A percentile compares a stretch with the other conserved stretches of the same genome.
Conservation (phyloP, 768 basidiomycete genomes). For the Leccinum aurantiacum region DNA sequence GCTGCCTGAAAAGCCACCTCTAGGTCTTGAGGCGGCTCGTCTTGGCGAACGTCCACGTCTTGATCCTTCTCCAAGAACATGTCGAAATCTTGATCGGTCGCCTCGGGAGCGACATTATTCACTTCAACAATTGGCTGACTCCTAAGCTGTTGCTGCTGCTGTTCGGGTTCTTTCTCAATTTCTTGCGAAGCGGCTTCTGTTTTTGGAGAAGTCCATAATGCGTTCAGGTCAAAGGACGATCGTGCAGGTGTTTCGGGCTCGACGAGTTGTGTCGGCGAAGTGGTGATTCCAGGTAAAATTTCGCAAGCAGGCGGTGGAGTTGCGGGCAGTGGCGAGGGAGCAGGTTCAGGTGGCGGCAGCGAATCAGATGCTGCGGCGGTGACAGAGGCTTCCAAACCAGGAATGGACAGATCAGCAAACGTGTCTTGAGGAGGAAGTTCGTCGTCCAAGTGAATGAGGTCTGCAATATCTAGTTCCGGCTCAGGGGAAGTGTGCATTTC, state of each 20-base stretch:
- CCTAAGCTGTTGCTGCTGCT: constrained; percentile 34
- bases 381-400: constrained; percentile 17
- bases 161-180: constrained; percentile 25
- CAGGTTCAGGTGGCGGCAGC: constrained; percentile 16
- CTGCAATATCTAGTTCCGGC: constrained; percentile 69
- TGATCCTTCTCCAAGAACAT: constrained; percentile 74
- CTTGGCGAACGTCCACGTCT: constrained; percentile 31
- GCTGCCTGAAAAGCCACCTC: constrained; percentile 54
- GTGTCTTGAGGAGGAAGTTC: constrained; percentile 43
- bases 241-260: constrained; percentile 47
- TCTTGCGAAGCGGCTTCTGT: constrained; percentile 27
- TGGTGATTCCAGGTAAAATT: constrained; percentile 24
- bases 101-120: constrained; percentile 37
- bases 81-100: constrained; percentile 82
- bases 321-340: constrained; percentile 37
- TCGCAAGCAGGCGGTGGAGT: constrained; percentile 48
- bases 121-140: constrained; percentile 51
- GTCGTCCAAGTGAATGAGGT: constrained; percentile 78
- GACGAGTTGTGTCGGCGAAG: constrained; percentile 23
- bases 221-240: constrained; percentile 67
- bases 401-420: constrained; percentile 19
- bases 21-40: constrained; percentile 37
- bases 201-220: constrained; percentile 65
- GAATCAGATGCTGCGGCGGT: constrained; percentile 9
- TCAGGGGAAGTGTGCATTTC: constrained; percentile 45